phyloP scores from a whole-genome alignment of 192 early-diverging fungal genomes.

The Backusella morwellensis region DNA sequence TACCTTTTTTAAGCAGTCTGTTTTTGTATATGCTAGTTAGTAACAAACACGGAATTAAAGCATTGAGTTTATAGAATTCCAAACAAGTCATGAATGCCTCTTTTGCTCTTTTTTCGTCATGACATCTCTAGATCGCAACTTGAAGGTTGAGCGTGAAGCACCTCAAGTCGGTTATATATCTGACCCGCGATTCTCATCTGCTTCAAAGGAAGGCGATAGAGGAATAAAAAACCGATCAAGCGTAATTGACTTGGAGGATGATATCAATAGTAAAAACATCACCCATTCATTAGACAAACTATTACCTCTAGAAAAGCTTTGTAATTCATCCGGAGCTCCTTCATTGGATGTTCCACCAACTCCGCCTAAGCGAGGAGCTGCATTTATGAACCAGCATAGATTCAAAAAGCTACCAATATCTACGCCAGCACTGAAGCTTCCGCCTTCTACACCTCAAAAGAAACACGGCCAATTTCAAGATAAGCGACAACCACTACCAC shows the following conservation, averaged over 20 bases:
- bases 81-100: background rate
- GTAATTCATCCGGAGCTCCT: background rate
- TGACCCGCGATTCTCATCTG: background rate
- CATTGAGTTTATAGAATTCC: slow-evolving; percentile 1
- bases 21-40: background rate
- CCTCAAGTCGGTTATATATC: background rate
- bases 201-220: background rate
- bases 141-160: background rate
- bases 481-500: background rate
- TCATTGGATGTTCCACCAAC: background rate
- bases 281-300: background rate
- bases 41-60: slow-evolving; percentile 9
- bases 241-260: background rate
- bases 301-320: background rate
- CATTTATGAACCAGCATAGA: background rate
- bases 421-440: background rate
- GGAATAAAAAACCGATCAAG: background rate
- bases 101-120: background rate
- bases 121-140: background rate
- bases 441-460: background rate
- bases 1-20: background rate
- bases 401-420: background rate
- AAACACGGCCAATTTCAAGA: background rate
- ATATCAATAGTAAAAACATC: background rate
- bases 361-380: background rate